A percentile compares a stretch with the other conserved stretches of the same genome.
phyloP scores from a whole-genome alignment of 148 eudicot genomes.

The Silene conica region DNA sequence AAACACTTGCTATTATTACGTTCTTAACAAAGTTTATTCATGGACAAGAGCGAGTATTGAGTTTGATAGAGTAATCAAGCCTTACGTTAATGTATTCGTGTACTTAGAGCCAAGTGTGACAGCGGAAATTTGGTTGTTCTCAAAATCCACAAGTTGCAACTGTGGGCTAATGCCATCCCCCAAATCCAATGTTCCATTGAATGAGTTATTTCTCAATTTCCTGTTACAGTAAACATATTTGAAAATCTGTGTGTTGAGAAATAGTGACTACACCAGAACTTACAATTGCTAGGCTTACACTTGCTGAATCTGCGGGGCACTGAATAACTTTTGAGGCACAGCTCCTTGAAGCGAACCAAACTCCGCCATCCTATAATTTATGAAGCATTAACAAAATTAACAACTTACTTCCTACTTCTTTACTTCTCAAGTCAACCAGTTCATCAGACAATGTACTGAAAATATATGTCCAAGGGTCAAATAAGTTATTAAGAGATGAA shows the following conservation, averaged over 20 bases:
- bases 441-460: background rate
- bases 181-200: conserved; percentile 65
- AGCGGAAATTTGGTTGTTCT: conserved; percentile 61
- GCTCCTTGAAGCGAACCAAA: conserved; percentile 65
- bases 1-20: background rate
- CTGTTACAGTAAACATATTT: conserved; percentile 30
- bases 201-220: conserved; percentile 70
- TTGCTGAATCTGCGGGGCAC: conserved; percentile 61
- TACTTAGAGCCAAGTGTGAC: conserved; percentile 68
- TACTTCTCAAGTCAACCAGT: background rate
- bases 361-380: conserved; percentile 55
- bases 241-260: background rate
- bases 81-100: conserved; percentile 61
- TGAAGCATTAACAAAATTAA: background rate
- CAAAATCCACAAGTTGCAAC: conserved; percentile 73
- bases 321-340: conserved; percentile 57
- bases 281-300: conserved; percentile 42
- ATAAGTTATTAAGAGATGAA: too few relatives aligned
- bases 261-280: background rate
- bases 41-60: background rate
- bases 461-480: too few relatives aligned
- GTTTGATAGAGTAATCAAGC: conserved; percentile 10
- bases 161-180: conserved; percentile 58
- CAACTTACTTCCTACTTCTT: background rate
- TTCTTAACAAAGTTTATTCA: background rate